Percentiles rank a stretch among this genome's conserved stretches.
These are phyloP conservation scores for Alternaria sp. DNA, from an alignment of 2,329 filamentous ascomycete species.

Conservation along the genomic window DNA sequence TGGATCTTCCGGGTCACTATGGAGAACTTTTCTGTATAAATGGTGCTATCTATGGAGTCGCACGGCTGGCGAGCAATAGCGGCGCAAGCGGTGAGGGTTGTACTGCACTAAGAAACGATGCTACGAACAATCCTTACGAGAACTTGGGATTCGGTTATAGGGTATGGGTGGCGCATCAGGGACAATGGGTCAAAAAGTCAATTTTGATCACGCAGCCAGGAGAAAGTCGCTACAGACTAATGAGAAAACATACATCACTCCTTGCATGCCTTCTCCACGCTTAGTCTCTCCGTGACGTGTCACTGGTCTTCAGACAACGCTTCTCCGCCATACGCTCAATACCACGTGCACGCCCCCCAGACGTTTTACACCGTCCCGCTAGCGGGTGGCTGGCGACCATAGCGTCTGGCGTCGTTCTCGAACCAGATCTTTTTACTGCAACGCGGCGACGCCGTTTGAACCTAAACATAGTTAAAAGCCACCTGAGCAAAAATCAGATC, in stretches of 20 bases:
- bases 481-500: background rate
- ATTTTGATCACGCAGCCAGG: slow-evolving; percentile 9
- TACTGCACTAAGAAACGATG: slow-evolving; percentile 6
- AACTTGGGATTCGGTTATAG: background rate
- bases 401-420: background rate
- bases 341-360: background rate
- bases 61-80: background rate
- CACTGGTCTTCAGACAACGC: slow-evolving; percentile 1
- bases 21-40: background rate
- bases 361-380: background rate
- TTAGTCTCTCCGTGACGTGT: background rate
- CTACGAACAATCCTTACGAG: slow-evolving; percentile 12
- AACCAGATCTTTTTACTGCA: background rate
- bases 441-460: slow-evolving; percentile 1
- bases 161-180: slow-evolving; percentile 11
- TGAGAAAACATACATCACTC: slow-evolving; percentile 1
- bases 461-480: background rate
- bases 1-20: background rate
- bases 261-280: background rate
- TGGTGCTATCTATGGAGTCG: background rate
- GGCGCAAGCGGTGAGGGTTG: background rate
- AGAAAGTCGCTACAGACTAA: slow-evolving; percentile 8
- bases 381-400: background rate
- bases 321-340: background rate
- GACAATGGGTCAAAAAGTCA: slow-evolving; percentile 13